phyloP scores from a whole-genome alignment of 495 filamentous ascomycete species.

The Chaetomium cochliodes region DNA sequence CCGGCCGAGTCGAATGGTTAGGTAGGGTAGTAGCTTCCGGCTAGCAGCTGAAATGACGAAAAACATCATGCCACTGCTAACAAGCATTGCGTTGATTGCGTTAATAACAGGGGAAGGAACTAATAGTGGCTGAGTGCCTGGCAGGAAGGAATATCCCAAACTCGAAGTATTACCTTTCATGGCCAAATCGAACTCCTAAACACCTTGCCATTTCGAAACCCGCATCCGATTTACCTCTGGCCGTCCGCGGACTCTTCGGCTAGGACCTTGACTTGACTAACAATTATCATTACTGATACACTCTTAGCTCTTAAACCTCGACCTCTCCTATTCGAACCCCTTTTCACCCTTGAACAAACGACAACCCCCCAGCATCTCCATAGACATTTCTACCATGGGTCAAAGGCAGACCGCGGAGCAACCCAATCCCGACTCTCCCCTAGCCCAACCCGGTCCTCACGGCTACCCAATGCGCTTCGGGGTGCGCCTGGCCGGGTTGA shows the following conservation, averaged over 20 bases:
- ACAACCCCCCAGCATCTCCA: neutral
- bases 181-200: too few relatives aligned
- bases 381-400: neutral
- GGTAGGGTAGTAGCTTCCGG: too few relatives aligned
- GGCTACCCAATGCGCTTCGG: slow-evolving; percentile 20
- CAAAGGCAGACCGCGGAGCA: neutral
- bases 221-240: neutral
- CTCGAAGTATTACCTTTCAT: too few relatives aligned
- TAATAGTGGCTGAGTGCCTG: too few relatives aligned
- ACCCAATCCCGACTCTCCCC: neutral
- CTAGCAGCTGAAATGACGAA: too few relatives aligned
- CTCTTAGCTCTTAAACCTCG: neutral
- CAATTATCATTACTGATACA: neutral
- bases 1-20: too few relatives aligned
- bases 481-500: neutral
- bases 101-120: too few relatives aligned
- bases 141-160: too few relatives aligned
- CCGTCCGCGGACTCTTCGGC: neutral
- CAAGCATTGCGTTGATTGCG: too few relatives aligned
- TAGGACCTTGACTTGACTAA: neutral
- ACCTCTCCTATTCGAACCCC: neutral
- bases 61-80: too few relatives aligned
- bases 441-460: slow-evolving; percentile 9
- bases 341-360: neutral
- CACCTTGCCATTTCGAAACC: too few relatives aligned